phyloP scores from a whole-genome alignment of 78 protist species.

The Dictyostelium firmibasis region DNA sequence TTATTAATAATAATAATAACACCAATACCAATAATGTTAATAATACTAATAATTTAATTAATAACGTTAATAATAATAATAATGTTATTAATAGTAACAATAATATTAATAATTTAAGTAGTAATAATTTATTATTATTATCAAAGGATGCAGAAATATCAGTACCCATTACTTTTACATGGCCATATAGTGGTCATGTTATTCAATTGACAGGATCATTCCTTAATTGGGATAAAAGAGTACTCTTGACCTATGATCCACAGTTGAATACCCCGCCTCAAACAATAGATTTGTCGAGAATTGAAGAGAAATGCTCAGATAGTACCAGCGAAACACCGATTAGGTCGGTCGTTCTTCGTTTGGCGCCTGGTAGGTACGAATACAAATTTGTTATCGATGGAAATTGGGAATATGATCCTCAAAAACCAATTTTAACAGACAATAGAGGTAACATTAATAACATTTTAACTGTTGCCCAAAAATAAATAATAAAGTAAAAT shows the following conservation, averaged over 20 bases:
- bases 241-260: slow-evolving; percentile 21
- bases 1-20: not conserved
- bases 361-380: slow-evolving; percentile 82
- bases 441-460: slow-evolving; percentile 61
- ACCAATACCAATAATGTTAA: not conserved
- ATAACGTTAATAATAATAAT: not conserved
- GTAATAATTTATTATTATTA: not conserved
- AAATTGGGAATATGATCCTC: slow-evolving; percentile 80
- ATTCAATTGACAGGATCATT: slow-evolving; percentile 78
- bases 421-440: slow-evolving; percentile 63
- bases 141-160: slow-evolving; percentile 9
- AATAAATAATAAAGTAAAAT: not conserved
- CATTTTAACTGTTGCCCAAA: slow-evolving; percentile 1
- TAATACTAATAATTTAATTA: not conserved
- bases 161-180: slow-evolving; percentile 82
- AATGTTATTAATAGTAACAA: not conserved
- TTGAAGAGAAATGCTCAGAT: slow-evolving; percentile 71
- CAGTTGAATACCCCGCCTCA: slow-evolving; percentile 71
- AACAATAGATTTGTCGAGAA: slow-evolving; percentile 49
- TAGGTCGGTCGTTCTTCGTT: not conserved
- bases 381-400: slow-evolving; percentile 76
- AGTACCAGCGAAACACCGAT: slow-evolving; percentile 4
- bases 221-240: slow-evolving; percentile 66
- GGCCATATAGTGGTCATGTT: slow-evolving; percentile 84
- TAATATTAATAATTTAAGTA: not conserved